These are phyloP conservation scores for Vigna trinervia DNA, from an alignment of 306 rosid species.

Conservation along the genomic window DNA sequence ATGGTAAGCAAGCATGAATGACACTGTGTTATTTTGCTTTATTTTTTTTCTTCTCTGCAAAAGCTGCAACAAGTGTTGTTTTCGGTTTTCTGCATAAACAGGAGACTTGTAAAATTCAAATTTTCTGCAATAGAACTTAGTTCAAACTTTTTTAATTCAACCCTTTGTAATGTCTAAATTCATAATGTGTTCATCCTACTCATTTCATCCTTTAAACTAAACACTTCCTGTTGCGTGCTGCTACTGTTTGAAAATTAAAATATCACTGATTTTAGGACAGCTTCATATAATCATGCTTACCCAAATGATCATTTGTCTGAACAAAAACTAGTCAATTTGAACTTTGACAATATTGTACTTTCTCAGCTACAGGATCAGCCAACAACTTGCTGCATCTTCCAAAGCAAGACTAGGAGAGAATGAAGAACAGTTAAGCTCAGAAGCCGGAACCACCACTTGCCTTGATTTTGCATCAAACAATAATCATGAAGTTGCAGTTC, in stretches of 20 bases:
- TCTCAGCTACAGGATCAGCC: conserved; percentile 40
- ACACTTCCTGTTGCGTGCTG: conserved; percentile 32
- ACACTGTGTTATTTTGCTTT: conserved; percentile 3
- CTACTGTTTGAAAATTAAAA: conserved; percentile 15
- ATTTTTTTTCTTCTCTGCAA: conserved; percentile 24
- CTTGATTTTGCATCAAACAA: conserved; percentile 42
- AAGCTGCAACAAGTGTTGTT: conserved; percentile 38
- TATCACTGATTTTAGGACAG: conserved; percentile 14
- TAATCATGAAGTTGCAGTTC: conserved; percentile 57
- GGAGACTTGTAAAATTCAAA: conserved; percentile 11
- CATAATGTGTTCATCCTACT: background rate
- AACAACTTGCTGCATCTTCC: conserved; percentile 44
- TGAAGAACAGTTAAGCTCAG: conserved; percentile 47
- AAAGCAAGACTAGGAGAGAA: conserved; percentile 50
- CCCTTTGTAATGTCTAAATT: background rate
- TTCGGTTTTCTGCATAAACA: conserved; percentile 39
- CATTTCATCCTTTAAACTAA: conserved; percentile 23
- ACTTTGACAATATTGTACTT: conserved; percentile 33
- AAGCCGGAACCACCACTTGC: conserved; percentile 40
- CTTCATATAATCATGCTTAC: conserved; percentile 25
- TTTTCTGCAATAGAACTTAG: conserved; percentile 2
- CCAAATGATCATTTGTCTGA: conserved; percentile 3
- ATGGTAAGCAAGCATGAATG: conserved; percentile 54
- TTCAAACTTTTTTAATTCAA: conserved; percentile 6
- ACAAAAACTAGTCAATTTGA: background rate